Evolutionary conservation across 1,139 yeast species (phyloP).

Genomic region (Sugiyamaella sp.): DNA sequence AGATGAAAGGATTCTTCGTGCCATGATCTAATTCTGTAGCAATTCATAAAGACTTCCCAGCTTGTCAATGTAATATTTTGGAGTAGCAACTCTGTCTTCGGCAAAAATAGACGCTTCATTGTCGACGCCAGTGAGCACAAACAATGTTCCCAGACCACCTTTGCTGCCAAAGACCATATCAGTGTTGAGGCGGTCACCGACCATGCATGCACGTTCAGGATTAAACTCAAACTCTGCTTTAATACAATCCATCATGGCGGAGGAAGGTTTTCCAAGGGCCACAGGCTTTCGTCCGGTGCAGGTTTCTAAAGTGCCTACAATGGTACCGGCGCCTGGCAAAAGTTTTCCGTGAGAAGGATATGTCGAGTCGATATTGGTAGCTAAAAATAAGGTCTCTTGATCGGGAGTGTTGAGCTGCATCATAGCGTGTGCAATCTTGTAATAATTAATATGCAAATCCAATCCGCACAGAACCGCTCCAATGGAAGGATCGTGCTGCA

Average conservation of each 20-base stretch:
- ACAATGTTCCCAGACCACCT: constrained; percentile 80
- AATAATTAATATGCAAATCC: constrained; percentile 74
- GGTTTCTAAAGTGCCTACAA: constrained; percentile 75
- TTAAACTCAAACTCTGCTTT: constrained; percentile 65
- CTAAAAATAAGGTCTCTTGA: constrained; percentile 64
- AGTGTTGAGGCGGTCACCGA: constrained; percentile 94
- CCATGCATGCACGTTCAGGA: constrained; percentile 76
- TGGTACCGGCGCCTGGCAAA: constrained; percentile 94
- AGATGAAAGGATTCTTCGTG: too few species aligned
- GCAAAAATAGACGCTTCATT: constrained; percentile 61
- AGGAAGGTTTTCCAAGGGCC: constrained; percentile 91
- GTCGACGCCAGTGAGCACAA: constrained; percentile 91
- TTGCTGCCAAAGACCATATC: constrained; percentile 90
- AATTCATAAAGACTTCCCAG: constrained; percentile 64
- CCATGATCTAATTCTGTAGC: too few species aligned
- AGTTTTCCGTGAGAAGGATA: constrained; percentile 86
- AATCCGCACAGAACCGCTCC: constrained; percentile 92
- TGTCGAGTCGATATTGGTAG: constrained; percentile 95
- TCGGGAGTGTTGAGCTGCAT: constrained; percentile 73
- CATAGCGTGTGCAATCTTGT: constrained; percentile 78
- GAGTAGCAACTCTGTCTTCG: constrained; percentile 51
- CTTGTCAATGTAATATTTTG: constrained; percentile 70
- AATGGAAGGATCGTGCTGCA: constrained; percentile 65
- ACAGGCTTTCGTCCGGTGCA: constrained; percentile 76
- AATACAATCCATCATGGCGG: constrained; percentile 88